phyloP scores from a whole-genome alignment of 2,329 filamentous ascomycete species.

The Colletotrichum cereale region DNA sequence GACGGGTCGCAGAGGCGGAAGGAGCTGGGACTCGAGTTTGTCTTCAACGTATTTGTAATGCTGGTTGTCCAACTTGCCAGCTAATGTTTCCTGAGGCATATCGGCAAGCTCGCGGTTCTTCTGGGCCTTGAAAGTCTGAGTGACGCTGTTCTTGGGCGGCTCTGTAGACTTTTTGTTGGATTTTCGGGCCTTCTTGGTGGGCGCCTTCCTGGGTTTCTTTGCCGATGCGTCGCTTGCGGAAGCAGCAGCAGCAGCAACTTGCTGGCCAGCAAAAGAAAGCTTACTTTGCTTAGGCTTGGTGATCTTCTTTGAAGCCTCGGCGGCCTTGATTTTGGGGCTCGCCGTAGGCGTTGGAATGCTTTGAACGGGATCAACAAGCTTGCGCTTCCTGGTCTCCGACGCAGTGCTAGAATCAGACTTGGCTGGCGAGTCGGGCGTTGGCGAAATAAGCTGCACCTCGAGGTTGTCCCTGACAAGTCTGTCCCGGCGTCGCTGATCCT shows the following conservation, averaged over 20 bases:
- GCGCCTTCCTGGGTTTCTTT: constrained; percentile 46
- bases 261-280: constrained; percentile 56
- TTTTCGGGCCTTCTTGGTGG: constrained; percentile 51
- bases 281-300: constrained; percentile 64
- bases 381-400: constrained; percentile 54
- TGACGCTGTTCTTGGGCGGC: constrained; percentile 54
- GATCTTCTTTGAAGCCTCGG: constrained; percentile 55
- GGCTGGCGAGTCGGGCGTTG: constrained; percentile 40
- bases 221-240: constrained; percentile 42
- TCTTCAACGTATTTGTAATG: constrained; percentile 42
- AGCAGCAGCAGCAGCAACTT: constrained; percentile 40
- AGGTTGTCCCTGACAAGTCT: constrained; percentile 54
- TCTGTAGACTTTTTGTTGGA: constrained; percentile 51
- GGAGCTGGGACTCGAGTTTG: constrained; percentile 41
- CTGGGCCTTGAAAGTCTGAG: constrained; percentile 59
- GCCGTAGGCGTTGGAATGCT: constrained; percentile 70
- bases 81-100: constrained; percentile 46
- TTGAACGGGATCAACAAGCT: constrained; percentile 57
- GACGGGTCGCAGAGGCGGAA: constrained; percentile 45
- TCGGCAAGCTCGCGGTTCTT: constrained; percentile 50
- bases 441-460: constrained; percentile 55
- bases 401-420: constrained; percentile 47
- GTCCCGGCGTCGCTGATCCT: constrained; percentile 53
- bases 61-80: constrained; percentile 41
- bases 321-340: constrained; percentile 63